phyloP scores from a whole-genome alignment of 148 eudicot genomes.

The Selenicereus undatus region DNA sequence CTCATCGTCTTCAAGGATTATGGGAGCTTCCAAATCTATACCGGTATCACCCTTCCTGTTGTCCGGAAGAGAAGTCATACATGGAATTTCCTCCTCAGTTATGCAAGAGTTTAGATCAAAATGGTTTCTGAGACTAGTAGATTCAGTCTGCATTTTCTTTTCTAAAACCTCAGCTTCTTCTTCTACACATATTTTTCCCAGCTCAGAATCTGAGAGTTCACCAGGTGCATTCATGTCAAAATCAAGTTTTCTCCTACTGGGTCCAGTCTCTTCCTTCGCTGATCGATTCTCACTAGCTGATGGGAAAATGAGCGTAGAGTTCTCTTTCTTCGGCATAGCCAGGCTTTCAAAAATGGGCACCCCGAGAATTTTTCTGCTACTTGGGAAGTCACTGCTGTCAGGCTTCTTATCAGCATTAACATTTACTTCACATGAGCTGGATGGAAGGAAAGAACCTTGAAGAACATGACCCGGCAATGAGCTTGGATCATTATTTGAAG shows the following conservation, averaged over 20 bases:
- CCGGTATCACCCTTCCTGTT: constrained; percentile 35
- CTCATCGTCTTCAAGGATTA: constrained; percentile 26
- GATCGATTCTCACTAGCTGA: constrained; percentile 24
- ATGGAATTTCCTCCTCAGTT: constrained; percentile 53
- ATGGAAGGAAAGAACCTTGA: no score
- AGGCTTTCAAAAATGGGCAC: constrained; percentile 47
- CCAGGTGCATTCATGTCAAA: constrained; percentile 52
- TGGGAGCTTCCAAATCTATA: constrained; percentile 38
- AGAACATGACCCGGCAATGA: not conserved
- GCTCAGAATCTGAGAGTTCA: constrained; percentile 33
- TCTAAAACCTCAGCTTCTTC: constrained; percentile 26
- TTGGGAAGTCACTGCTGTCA: constrained; percentile 23
- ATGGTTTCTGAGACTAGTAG: constrained; percentile 30
- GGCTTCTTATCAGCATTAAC: constrained; percentile 1
- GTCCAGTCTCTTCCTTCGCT: constrained; percentile 25
- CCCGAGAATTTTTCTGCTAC: constrained; percentile 51
- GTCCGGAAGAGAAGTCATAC: constrained; percentile 33
- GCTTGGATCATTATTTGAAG: constrained; percentile 25
- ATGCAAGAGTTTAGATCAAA: constrained; percentile 75
- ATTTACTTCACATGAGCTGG: no score
- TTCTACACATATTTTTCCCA: constrained; percentile 24
- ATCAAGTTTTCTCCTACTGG: constrained; percentile 33
- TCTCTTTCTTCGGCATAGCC: constrained; percentile 32
- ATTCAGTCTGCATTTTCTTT: constrained; percentile 30
- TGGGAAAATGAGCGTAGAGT: constrained; percentile 27